Evolutionary conservation across 805 yeast genomes (phyloP).

Genomic region (Saturnispora saitoi): DNA sequence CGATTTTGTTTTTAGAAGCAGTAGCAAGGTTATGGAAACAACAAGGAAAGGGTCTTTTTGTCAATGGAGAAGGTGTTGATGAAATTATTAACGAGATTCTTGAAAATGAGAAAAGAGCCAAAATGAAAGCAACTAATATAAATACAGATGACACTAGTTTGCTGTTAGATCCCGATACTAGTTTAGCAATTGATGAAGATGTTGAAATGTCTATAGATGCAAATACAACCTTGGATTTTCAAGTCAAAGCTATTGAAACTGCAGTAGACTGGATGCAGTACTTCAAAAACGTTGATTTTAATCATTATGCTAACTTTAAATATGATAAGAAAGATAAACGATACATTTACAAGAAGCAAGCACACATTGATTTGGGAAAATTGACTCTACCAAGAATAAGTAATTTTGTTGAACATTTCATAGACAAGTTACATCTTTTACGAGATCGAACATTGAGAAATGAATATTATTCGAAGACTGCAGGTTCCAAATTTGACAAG

Average conservation of each 20-base stretch:
- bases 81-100: slow-evolving; percentile 52
- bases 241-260: not conserved
- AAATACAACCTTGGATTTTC: slow-evolving; percentile 2
- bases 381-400: slow-evolving; percentile 16
- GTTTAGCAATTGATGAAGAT: slow-evolving; percentile 7
- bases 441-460: slow-evolving; percentile 68
- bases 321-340: slow-evolving; percentile 59
- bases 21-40: slow-evolving; percentile 80
- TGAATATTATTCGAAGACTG: slow-evolving; percentile 30
- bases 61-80: slow-evolving; percentile 65
- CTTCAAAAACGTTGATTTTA: slow-evolving; percentile 56
- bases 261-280: slow-evolving; percentile 62
- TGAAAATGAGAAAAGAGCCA: slow-evolving; percentile 12
- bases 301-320: slow-evolving; percentile 51
- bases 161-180: slow-evolving; percentile 12
- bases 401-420: slow-evolving; percentile 35
- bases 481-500: not conserved
- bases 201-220: slow-evolving; percentile 8
- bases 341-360: slow-evolving; percentile 33
- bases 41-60: slow-evolving; percentile 78
- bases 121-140: slow-evolving; percentile 2
- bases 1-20: slow-evolving; percentile 62
- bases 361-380: not conserved
- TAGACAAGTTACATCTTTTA: slow-evolving; percentile 51
- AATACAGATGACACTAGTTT: slow-evolving; percentile 9